A percentile compares a stretch with the other conserved stretches of the same genome.
Evolutionary conservation across 805 yeast species (phyloP).

Genomic region (Lipomyces chichibuensis): DNA sequence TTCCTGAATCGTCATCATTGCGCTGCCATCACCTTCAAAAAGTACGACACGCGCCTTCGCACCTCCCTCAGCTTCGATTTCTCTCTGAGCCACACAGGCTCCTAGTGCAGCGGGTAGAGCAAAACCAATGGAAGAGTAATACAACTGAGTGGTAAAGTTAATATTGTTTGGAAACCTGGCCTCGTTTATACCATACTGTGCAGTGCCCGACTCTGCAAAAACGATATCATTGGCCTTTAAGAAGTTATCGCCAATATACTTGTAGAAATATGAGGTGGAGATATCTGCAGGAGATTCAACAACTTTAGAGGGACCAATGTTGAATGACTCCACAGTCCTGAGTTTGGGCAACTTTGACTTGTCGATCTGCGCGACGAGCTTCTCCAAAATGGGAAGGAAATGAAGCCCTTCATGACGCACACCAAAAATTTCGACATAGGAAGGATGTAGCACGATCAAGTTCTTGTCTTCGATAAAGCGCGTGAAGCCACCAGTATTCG

Average conservation of each 20-base stretch:
- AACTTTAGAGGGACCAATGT: constrained; percentile 34
- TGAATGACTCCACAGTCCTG: constrained; percentile 38
- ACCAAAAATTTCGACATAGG: constrained; percentile 55
- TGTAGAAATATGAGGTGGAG: constrained; percentile 47
- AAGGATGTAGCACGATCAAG: constrained; percentile 57
- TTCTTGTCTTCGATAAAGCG: constrained; percentile 51
- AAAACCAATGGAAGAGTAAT: constrained; percentile 84
- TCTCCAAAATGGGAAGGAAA: constrained; percentile 56
- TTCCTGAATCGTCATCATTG: constrained; percentile 90
- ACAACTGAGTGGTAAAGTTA: constrained; percentile 59
- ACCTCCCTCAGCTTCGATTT: constrained; percentile 46
- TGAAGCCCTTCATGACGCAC: constrained; percentile 49
- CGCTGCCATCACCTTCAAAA: constrained; percentile 90
- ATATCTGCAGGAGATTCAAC: constrained; percentile 36
- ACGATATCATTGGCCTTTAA: constrained; percentile 67
- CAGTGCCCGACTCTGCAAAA: constrained; percentile 82
- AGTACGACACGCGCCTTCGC: constrained; percentile 58
- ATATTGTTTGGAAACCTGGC: constrained; percentile 60
- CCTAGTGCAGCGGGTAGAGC: constrained; percentile 88
- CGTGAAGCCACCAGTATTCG: constrained; percentile 69
- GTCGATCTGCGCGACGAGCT: constrained; percentile 49
- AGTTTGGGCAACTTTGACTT: constrained; percentile 37
- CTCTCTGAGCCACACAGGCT: constrained; percentile 71
- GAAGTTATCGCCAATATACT: constrained; percentile 45
- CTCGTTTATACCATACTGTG: constrained; percentile 76